Evolutionary conservation across 139 green algal species (phyloP), one percentile per base, ranked within the genome.

Genomic region (Micractinium conductrix): DNA sequence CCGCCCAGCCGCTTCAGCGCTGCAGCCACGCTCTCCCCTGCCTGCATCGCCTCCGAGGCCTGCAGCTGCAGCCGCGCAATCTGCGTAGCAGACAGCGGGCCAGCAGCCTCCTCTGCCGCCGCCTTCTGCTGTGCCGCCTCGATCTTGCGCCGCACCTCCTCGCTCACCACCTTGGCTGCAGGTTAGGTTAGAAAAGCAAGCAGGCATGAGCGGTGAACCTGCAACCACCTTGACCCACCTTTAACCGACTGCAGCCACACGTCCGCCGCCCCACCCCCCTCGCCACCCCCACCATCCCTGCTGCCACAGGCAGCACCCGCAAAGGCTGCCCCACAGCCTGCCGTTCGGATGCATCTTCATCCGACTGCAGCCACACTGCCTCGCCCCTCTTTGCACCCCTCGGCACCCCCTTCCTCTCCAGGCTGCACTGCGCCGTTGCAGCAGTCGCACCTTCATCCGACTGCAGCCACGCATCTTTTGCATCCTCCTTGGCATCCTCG

Each of bases 1-100:
- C 80, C 87, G 4, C 93, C 89, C n/a, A 97, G 78, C 2, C 94
- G 89, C 81, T 92, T 92, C 22, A 97, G 85, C 2, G 79, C 93
- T 28, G 80, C 63, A 0, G 91, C 84, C 35, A 97, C 90, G 0
- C 80, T 92, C 83, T 97, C 94, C 22, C 89, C 87, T 2, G 90
- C 84, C 81, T 88, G 85, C 87, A 97, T 67, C 26, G 93, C 50
- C 48, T 80, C 81, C 0, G 91, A 82, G 30, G 93, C 90, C 28
- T 90, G 81, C 24, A 73, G 80, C 85, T 96, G 87, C n/a, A 90
- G 71, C 30, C 85, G 85, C 2, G 90, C 90, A 17, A 92, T 90
- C 76, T 95, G 87, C 19, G 86, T 79, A 42, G 88, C 90, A 3
- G 90, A 91, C 58, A 95, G 87, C 17, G 89, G 88, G 0, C 65